Conservation (phyloP, 192 early-diverging fungal genomes). For the Rhizoclosmatium sp. region DNA sequence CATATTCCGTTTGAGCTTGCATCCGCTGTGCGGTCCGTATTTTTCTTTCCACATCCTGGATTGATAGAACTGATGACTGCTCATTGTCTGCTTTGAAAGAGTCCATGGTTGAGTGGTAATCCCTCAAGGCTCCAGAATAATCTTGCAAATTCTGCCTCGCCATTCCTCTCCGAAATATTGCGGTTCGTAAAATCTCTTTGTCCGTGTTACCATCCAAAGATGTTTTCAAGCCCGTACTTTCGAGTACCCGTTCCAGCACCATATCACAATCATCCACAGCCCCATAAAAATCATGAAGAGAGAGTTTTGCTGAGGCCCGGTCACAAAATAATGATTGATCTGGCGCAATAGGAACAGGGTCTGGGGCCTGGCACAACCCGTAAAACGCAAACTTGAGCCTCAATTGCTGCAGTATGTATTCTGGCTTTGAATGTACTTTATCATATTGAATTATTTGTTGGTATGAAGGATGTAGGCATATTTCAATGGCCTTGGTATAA, state of each 20-base stretch:
- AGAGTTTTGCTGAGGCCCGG: not conserved
- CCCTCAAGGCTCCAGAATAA: not conserved
- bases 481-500: conserved; percentile 21
- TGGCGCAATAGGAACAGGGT: conserved; percentile 10
- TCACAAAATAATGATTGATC: not conserved
- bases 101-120: not conserved
- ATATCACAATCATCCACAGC: conserved; percentile 22
- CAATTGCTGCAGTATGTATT: not conserved
- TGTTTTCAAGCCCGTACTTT: not conserved
- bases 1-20: not conserved
- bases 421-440: not conserved
- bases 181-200: not conserved
- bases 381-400: not conserved
- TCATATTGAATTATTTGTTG: not conserved
- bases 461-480: not conserved
- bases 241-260: conserved; percentile 6
- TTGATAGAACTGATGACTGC: not conserved
- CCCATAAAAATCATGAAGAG: not conserved
- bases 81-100: not conserved
- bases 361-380: not conserved
- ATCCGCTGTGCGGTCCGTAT: not conserved
- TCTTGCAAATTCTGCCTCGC: not conserved
- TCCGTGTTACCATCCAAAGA: not conserved
- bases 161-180: not conserved
- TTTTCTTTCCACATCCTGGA: not conserved